These are phyloP conservation scores for Lentinus tigrinus DNA, from an alignment of 768 basidiomycete genomes.

Conservation along the genomic window DNA sequence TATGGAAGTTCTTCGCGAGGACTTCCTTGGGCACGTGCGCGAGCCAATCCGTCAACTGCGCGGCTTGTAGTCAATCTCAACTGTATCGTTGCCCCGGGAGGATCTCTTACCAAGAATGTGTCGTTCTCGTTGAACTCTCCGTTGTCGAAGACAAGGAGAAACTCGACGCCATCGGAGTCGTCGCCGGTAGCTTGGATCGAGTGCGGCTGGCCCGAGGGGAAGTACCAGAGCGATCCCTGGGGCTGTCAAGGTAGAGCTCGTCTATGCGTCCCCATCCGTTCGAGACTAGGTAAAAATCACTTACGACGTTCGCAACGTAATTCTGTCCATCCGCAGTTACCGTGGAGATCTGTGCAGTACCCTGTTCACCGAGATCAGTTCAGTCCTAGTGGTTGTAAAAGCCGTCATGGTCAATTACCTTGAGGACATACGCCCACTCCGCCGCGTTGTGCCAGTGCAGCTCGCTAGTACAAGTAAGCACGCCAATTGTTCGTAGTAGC, in stretches of 20 bases:
- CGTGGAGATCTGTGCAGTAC: slow-evolving; percentile 39
- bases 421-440: slow-evolving; percentile 33
- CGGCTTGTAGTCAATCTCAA: background rate
- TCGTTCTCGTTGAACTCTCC: slow-evolving; percentile 34
- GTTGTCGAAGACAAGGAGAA: slow-evolving; percentile 40
- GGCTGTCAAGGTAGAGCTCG: slow-evolving; percentile 10
- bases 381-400: background rate
- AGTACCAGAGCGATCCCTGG: slow-evolving; percentile 34
- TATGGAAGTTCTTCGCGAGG: slow-evolving; percentile 35
- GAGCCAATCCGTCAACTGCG: slow-evolving; percentile 31
- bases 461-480: slow-evolving; percentile 15
- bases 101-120: slow-evolving; percentile 31
- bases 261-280: background rate
- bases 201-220: slow-evolving; percentile 38
- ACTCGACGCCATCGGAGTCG: slow-evolving; percentile 23
- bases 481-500: background rate
- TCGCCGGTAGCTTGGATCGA: slow-evolving; percentile 34
- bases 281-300: background rate
- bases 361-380: background rate
- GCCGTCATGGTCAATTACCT: background rate
- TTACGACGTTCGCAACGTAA: slow-evolving; percentile 40
- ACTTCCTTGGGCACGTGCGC: slow-evolving; percentile 35
- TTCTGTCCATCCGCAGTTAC: slow-evolving; percentile 49
- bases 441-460: slow-evolving; percentile 34
- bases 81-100: background rate